Base-by-base conservation (phyloP, 2,329 filamentous ascomycete genomes). In the Akanthomyces dipterigenus region DNA sequence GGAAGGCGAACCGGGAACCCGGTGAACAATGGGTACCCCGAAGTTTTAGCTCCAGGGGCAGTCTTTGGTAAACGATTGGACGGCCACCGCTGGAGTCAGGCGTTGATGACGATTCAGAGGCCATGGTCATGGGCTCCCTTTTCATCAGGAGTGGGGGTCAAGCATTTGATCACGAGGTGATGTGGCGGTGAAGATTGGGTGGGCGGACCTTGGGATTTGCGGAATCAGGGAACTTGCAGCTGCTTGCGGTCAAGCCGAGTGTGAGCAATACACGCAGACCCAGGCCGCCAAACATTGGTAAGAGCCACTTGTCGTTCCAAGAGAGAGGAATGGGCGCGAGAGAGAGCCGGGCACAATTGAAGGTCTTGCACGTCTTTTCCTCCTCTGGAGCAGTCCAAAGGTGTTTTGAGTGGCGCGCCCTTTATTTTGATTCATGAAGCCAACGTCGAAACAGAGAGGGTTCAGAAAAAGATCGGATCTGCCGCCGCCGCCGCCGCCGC, bases 391-490 rank as follows among this genome's bases (percentile, higher is more conserved):
- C 31, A 38, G 53, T 24, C 31, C 11, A 42, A 43, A 28, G 31
- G 26, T 31, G 18, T n/a, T n/a, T n/a, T 34, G 31, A 18, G 54
- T 56, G 54, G 54, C 54, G 54, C 40, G 40, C 54, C 54, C 54
- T 24, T 56, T 46, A 36, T 24, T 46, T 46, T 45, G 11, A 9
- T 40, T 20, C 7, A 43, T 31, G 34, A 36, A 42, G 20, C n/a
- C 36, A 42, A 42, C 18, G 51, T 28, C 18, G 4, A 56, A 45
- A 46, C 40, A 36, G 20, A 46, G 20, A 16, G 42, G 24, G 54
- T 31, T 43, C 38, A n/a, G 12, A 42, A 46, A 22, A 56, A 40
- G 55, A 58, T 58, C 55, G 45, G 55, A 58, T 58, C 55, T 38
- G 20, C 18, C 38, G 16, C 53, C 38, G 31, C 36, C 55, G 55